These are phyloP conservation scores for Trichosporon faecale DNA, from an alignment of 1,284 basidiomycete species.

Conservation along the genomic window DNA sequence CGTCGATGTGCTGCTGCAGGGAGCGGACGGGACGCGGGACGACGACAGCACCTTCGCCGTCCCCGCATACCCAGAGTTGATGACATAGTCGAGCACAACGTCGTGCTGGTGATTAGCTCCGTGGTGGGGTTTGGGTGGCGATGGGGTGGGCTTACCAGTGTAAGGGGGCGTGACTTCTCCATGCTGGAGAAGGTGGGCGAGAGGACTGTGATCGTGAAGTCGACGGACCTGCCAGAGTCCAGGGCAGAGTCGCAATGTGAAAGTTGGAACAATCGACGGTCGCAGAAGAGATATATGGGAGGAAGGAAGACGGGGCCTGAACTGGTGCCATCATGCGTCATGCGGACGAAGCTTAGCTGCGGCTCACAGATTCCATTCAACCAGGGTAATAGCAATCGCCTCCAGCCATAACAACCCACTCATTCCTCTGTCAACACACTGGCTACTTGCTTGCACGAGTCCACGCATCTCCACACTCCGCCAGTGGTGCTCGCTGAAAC, in stretches of 20 bases:
- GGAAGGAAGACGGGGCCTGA: slow-evolving; percentile 2
- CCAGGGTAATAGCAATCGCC: not conserved
- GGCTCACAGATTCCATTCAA: not conserved
- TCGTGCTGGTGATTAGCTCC: slow-evolving; percentile 38
- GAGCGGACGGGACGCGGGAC: slow-evolving; percentile 7
- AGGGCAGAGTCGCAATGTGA: not conserved
- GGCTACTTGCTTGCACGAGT: not conserved
- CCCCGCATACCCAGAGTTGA: slow-evolving; percentile 37
- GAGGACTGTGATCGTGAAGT: not conserved
- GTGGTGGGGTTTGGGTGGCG: slow-evolving; percentile 7
- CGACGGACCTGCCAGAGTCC: not conserved
- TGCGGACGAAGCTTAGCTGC: not conserved
- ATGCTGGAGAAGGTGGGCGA: not conserved
- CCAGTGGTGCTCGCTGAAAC: not conserved
- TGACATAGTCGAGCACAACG: slow-evolving; percentile 47
- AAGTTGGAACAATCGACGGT: slow-evolving; percentile 2
- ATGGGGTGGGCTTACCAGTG: not conserved
- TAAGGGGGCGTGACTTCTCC: slow-evolving; percentile 5
- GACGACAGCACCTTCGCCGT: slow-evolving; percentile 36
- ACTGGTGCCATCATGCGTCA: slow-evolving; percentile 5
- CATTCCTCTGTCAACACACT: not conserved
- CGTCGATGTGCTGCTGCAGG: slow-evolving; percentile 2
- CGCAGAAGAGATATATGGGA: not conserved
- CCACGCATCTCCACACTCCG: not conserved
- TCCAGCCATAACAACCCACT: not conserved